These are phyloP conservation scores for Aspergillus fumigatus DNA, from an alignment of 2,329 filamentous ascomycete genomes.

Conservation along the genomic window DNA sequence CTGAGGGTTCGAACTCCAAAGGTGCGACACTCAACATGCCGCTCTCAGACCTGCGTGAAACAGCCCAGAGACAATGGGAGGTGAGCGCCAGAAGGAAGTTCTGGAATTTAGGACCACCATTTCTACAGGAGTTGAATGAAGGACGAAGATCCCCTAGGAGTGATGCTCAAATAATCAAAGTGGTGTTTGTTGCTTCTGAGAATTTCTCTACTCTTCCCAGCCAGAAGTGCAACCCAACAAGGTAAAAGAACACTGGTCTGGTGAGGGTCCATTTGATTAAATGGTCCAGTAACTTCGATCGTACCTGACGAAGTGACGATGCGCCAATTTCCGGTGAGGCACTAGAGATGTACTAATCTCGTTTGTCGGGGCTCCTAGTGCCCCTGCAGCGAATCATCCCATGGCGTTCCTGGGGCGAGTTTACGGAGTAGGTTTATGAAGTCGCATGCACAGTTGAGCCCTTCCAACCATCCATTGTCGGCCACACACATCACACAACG, in stretches of 20 bases:
- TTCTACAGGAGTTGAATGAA: not conserved
- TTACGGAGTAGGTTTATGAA: not conserved
- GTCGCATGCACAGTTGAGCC: not conserved
- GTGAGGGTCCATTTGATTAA: not conserved
- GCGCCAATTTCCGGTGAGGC: not conserved
- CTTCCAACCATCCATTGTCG: not conserved
- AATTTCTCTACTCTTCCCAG: not conserved
- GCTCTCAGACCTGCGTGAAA: slow-evolving; percentile 4
- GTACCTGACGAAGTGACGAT: not conserved
- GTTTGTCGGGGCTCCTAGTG: not conserved
- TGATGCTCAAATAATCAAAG: not conserved
- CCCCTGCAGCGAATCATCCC: not conserved
- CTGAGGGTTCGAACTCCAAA: not conserved
- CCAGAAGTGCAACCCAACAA: not conserved
- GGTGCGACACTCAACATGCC: not conserved
- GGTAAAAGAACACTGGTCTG: not conserved
- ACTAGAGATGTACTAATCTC: not conserved
- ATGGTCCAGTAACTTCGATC: not conserved
- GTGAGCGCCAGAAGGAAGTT: not conserved
- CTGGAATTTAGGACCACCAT: not conserved
- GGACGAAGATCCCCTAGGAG: not conserved
- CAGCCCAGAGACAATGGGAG: slow-evolving; percentile 5
- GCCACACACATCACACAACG: too few species aligned
- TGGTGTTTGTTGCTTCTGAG: too few species aligned
- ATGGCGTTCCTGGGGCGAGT: not conserved